Percentiles rank a stretch among this genome's conserved stretches.
Conservation (phyloP, 257 asterid genomes). For the Henckelia pumila region DNA sequence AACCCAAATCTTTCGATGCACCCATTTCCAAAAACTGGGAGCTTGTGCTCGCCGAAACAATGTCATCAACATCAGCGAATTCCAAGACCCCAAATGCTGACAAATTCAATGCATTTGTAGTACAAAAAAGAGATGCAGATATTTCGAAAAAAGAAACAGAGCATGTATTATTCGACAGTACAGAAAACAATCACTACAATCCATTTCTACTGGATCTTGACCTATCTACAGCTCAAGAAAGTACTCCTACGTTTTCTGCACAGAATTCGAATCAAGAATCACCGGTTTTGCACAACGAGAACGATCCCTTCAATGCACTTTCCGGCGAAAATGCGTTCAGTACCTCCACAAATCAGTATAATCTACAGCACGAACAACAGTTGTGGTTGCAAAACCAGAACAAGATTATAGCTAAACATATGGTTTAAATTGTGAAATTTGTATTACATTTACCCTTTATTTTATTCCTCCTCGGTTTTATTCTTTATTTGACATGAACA, state of each 20-base stretch:
- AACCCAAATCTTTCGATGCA: constrained; percentile 6
- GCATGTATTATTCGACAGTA: constrained; percentile 32
- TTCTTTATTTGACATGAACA: too few relatives aligned
- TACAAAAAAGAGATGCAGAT: constrained; percentile 13
- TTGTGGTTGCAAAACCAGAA: constrained; percentile 13
- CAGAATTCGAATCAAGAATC: constrained; percentile 25
- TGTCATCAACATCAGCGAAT: constrained; percentile 19
- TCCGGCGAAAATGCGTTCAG: constrained; percentile 29
- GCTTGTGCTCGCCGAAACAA: constrained; percentile 38
- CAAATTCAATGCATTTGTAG: constrained; percentile 32
- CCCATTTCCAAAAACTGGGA: constrained; percentile 46
- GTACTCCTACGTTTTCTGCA: constrained; percentile 53
- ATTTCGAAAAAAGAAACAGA: constrained; percentile 34
- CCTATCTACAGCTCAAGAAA: constrained; percentile 26
- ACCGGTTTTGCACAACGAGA: constrained; percentile 22
- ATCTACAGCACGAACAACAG: constrained; percentile 3
- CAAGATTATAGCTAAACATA: constrained; percentile 6
- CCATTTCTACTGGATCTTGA: constrained; percentile 55
- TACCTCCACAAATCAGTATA: constrained; percentile 36
- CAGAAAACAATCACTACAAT: constrained; percentile 39
- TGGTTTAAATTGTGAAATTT: too few relatives aligned
- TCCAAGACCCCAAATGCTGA: constrained; percentile 20
- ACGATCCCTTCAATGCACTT: constrained; percentile 52
- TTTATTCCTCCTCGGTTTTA: too few relatives aligned
- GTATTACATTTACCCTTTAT: too few relatives aligned